Percentiles rank a stretch among this genome's conserved stretches.
Conservation (phyloP, 495 filamentous ascomycete species). For the Aeminium ludgeri region DNA sequence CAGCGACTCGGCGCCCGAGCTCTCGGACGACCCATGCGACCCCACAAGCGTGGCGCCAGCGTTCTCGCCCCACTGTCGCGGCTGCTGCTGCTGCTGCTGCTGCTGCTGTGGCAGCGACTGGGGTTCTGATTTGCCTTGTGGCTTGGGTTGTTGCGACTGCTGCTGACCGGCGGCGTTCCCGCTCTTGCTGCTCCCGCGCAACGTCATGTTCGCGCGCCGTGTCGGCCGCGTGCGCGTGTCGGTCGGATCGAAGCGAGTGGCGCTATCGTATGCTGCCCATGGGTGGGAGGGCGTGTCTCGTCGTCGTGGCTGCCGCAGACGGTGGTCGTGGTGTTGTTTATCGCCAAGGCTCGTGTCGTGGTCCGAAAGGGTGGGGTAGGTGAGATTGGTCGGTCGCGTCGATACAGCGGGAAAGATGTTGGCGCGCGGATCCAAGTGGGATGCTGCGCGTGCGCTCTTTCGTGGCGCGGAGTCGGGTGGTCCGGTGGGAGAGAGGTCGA, state of each 20-base stretch:
- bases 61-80: too few relatives aligned
- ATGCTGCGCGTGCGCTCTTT: too few relatives aligned
- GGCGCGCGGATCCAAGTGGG: too few relatives aligned
- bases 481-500: too few relatives aligned
- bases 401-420: background rate
- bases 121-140: too few relatives aligned
- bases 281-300: background rate
- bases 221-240: too few relatives aligned
- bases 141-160: too few relatives aligned
- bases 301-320: too few relatives aligned
- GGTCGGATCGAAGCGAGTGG: too few relatives aligned
- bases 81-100: slow-evolving; percentile 5
- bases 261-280: slow-evolving; percentile 8
- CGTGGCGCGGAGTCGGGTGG: too few relatives aligned
- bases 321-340: too few relatives aligned
- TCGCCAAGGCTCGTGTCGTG: background rate
- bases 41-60: slow-evolving; percentile 3
- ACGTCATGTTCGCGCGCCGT: slow-evolving; percentile 8
- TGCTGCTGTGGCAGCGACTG: too few relatives aligned
- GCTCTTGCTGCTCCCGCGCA: slow-evolving; percentile 4
- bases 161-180: background rate
- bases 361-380: background rate
- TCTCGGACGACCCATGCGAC: slow-evolving; percentile 46
- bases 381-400: background rate
- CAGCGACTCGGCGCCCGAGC: slow-evolving; percentile 42